Evolutionary conservation across 2,329 filamentous ascomycete species (phyloP).

Genomic region (Xylaria sp.): DNA sequence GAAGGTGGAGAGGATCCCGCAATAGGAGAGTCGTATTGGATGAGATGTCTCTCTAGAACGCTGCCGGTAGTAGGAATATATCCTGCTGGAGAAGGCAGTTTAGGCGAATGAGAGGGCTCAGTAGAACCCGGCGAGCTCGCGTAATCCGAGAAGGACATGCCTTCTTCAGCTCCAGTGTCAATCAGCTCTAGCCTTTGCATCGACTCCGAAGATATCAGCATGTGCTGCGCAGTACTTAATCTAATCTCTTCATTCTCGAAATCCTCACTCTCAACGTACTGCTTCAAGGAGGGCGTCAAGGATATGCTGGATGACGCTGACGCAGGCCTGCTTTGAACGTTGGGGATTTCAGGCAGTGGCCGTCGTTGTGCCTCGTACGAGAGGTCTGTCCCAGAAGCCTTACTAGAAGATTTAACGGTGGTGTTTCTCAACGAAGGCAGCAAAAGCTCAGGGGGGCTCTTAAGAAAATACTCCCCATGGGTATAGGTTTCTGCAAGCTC

Average conservation of each 20-base stretch:
- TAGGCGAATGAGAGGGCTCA: constrained; percentile 41
- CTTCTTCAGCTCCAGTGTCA: constrained; percentile 37
- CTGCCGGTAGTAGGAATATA: constrained; percentile 50
- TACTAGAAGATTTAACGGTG: constrained; percentile 9
- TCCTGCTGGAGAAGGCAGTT: constrained; percentile 44
- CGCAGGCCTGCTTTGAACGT: constrained; percentile 38
- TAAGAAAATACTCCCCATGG: constrained; percentile 37
- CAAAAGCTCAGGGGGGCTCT: constrained; percentile 36
- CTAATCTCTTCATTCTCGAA: constrained; percentile 49
- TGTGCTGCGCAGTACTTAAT: constrained; percentile 45
- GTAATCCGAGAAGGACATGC: constrained; percentile 47
- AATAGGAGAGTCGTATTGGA: constrained; percentile 44
- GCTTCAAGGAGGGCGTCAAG: constrained; percentile 49
- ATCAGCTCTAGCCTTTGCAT: constrained; percentile 45
- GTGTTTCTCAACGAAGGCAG: constrained; percentile 8
- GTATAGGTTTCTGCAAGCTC: neutral
- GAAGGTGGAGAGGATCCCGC: constrained; percentile 38
- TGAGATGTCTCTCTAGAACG: constrained; percentile 47
- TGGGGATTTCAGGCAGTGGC: constrained; percentile 48
- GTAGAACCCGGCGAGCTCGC: constrained; percentile 45
- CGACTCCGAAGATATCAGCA: constrained; percentile 46
- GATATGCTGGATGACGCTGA: constrained; percentile 50
- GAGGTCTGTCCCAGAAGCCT: constrained; percentile 11
- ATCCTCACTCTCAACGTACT: constrained; percentile 50
- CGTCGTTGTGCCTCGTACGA: constrained; percentile 40